Base-by-base conservation (phyloP, 2,329 filamentous ascomycete genomes). In the Pseudogymnoascus sp. region DNA sequence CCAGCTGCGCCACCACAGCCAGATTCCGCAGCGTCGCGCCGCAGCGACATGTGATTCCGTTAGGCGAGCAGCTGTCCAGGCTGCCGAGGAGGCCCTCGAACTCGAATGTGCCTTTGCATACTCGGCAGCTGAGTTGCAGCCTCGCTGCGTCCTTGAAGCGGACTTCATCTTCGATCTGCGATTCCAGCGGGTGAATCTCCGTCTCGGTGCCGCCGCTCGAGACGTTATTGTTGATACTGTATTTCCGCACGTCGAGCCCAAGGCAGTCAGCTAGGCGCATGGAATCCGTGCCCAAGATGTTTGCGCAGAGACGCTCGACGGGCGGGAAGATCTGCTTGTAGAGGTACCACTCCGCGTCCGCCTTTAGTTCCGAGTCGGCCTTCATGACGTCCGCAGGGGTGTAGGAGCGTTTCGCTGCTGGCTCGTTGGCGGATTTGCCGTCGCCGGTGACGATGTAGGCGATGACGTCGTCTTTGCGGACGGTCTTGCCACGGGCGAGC, bases 281-380 rank as follows among this genome's bases (percentile, higher is more conserved):
- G 6, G 93, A 90, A 67, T 96, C 96, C 1, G 95, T 99, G 65
- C 95, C 95, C 13, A 86, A 85, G 71, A 99, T 97, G 66, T 96
- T 96, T 66, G 93, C 95, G 75, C 95, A 99, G 21, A 99, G 87
- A 82, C 95, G 91, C 79, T 99, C 95, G 25, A 99, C 95, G 0
- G 95, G 95, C 10, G 95, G 95, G 77, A 99, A 92, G 65, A 99
- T 97, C 77, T 99, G 95, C 80, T 99, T 99, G 79, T 92, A 89
- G 41, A 99, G 85, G 76, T 99, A 99, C 85, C 93, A 98, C 74
- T 99, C 95, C n/a, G 97, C 85, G 73, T 99, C 95, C 1, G 93
- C 91, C 65, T 88, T 83, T 6, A 99, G 82, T 1, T 81, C 88
- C 1, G 88, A 87, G 69, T 90, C 90, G 14, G 85, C 73, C 73